A percentile compares a stretch with the other conserved stretches of the same genome.
These are phyloP conservation scores for Phytophthora brassicae DNA, from an alignment of 352 stramenopile genomes.

Conservation along the genomic window DNA sequence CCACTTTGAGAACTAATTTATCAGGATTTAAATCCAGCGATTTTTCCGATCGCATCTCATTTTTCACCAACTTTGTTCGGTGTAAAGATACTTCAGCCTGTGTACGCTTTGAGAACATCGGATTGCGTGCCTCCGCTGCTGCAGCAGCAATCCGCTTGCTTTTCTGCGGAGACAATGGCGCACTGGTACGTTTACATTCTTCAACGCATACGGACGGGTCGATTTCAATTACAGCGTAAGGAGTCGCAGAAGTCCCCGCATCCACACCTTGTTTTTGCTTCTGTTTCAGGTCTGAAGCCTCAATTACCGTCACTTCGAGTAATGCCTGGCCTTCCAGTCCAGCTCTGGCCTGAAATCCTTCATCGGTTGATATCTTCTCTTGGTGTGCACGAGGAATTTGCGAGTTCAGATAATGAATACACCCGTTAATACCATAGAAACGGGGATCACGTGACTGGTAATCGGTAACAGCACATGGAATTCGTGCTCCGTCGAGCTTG, in stretches of 20 bases:
- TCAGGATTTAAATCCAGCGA: slow-evolving; percentile 31
- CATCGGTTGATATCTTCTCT: slow-evolving; percentile 55
- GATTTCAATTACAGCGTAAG: slow-evolving; percentile 67
- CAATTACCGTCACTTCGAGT: slow-evolving; percentile 59
- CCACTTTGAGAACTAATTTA: slow-evolving; percentile 46
- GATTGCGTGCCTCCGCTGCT: slow-evolving; percentile 39
- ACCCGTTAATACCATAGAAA: slow-evolving; percentile 84
- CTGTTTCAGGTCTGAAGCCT: slow-evolving; percentile 32
- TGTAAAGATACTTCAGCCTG: slow-evolving; percentile 63
- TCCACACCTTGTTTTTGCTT: slow-evolving; percentile 23
- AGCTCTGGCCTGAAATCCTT: slow-evolving; percentile 54
- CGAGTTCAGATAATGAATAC: slow-evolving; percentile 67
- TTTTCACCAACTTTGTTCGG: slow-evolving; percentile 52
- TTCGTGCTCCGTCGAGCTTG: slow-evolving; percentile 67
- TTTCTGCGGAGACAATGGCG: slow-evolving; percentile 46
- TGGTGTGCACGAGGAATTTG: slow-evolving; percentile 60
- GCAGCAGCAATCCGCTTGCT: slow-evolving; percentile 49
- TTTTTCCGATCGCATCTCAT: slow-evolving; percentile 64
- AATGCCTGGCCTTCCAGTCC: slow-evolving; percentile 61
- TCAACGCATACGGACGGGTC: slow-evolving; percentile 57
- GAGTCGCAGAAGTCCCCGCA: slow-evolving; percentile 32
- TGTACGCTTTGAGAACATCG: slow-evolving; percentile 48
- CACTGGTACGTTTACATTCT: slow-evolving; percentile 51
- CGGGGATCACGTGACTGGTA: slow-evolving; percentile 61
- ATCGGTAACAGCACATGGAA: slow-evolving; percentile 62